Evolutionary conservation across 495 filamentous ascomycete species (phyloP).

Genomic region (Xylaria bambusicola): DNA sequence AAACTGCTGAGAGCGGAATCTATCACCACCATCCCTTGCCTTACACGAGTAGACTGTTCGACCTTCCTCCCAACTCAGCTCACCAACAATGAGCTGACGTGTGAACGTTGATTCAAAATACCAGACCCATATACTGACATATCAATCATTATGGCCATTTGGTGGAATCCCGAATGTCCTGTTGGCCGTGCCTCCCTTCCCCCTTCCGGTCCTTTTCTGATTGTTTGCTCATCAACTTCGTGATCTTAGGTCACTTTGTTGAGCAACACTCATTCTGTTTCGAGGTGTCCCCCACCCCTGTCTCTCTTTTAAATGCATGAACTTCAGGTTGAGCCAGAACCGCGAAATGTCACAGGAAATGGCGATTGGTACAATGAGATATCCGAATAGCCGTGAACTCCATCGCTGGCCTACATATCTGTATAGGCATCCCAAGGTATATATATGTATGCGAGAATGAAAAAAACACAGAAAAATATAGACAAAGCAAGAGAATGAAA

Average conservation of each 20-base stretch:
- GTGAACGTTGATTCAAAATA: neutral
- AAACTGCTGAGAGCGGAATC: no score
- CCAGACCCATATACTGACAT: neutral
- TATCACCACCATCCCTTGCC: neutral
- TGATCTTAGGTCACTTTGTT: neutral
- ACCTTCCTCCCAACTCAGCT: neutral
- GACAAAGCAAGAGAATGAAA: slow-evolving; percentile 10
- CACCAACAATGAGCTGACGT: neutral
- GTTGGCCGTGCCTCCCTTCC: no score
- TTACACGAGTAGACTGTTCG: neutral
- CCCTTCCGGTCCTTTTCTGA: neutral
- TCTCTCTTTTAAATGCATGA: neutral
- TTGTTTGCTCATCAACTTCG: slow-evolving; percentile 7
- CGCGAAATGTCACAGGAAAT: slow-evolving; percentile 7
- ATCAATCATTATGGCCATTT: neutral
- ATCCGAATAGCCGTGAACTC: slow-evolving; percentile 25
- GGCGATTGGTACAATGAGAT: slow-evolving; percentile 20
- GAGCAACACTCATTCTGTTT: neutral
- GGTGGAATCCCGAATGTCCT: neutral
- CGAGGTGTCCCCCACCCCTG: neutral
- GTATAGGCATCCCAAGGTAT: slow-evolving; percentile 11
- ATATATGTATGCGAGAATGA: slow-evolving; percentile 7
- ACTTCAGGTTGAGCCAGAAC: slow-evolving; percentile 6
- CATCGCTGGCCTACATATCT: slow-evolving; percentile 27
- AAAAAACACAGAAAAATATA: neutral